Base-by-base conservation (phyloP, 306 rosid genomes). In the Myrica gale region DNA sequence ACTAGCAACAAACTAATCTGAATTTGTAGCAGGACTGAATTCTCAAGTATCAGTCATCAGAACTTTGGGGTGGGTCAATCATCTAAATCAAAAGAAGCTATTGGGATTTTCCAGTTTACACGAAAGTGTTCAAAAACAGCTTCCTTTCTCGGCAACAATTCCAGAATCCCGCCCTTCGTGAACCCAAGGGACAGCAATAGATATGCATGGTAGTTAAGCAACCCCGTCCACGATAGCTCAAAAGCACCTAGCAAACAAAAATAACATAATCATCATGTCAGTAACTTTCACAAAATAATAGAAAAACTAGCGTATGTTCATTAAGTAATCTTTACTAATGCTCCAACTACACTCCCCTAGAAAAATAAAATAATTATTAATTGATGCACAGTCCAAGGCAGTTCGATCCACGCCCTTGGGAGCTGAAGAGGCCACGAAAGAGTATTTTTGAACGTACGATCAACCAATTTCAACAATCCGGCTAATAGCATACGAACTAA, bases 121-220 rank as follows among this genome's bases (percentile, higher is more conserved):
- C 56, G 37, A 69, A 57, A 84, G 53, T 72, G 74, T 69, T 72
- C 48, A 73, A 80, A 43, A 80, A 76, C 80, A 74, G 82, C 82
- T 84, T 84, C 74, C 20, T 74, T 80, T 69, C 75, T 50, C 78
- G 76, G 80, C 87, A 80, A 77, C 63, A 52, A 80, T 76, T 84
- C 84, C 77, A 56, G 53, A 71, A 76, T 23, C 69, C 69, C 16
- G 69, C 10, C 15, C 69, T 65, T 17, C 48, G 69, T 65, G 69
- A 65, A 65, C 69, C 69, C 69, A 65, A 41, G 23, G 69, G 69
- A 65, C 69, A 65, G 69, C 69, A 65, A 65, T 65, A 65, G 69
- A 65, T 41, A 65, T 65, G 69, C 69, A 65, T 65, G 69, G 48
- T 65, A 65, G 46, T 65, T 41, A 65, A 65, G 41, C 69, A 65